phyloP scores from a whole-genome alignment of 2,329 filamentous ascomycete species.

The Hypoxylon sp. region DNA sequence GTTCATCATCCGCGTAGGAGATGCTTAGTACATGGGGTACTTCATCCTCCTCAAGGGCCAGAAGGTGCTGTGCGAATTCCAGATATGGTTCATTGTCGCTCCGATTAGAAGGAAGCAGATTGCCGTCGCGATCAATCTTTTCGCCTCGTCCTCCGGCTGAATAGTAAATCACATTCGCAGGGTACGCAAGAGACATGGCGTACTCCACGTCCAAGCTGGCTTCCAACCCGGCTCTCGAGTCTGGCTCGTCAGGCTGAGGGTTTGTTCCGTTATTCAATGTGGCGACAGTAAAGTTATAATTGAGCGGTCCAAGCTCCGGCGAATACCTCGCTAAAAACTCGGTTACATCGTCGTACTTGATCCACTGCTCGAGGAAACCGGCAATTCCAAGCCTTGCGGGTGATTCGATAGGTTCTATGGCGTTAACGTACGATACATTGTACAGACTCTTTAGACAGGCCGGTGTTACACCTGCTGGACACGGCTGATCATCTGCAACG shows the following conservation, averaged over 20 bases:
- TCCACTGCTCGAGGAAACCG: constrained; percentile 60
- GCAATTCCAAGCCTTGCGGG: constrained; percentile 55
- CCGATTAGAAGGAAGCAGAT: constrained; percentile 47
- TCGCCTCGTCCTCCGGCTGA: constrained; percentile 55
- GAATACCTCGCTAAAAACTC: constrained; percentile 50
- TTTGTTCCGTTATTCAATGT: constrained; percentile 56
- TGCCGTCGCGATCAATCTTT: constrained; percentile 52
- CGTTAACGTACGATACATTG: constrained; percentile 52
- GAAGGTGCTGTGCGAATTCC: constrained; percentile 67
- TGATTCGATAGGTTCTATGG: constrained; percentile 40
- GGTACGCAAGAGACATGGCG: constrained; percentile 55
- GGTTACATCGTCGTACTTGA: constrained; percentile 54
- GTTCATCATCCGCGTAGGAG: constrained; percentile 73
- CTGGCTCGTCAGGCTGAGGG: constrained; percentile 46
- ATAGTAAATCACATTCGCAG: constrained; percentile 56
- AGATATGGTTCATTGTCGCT: constrained; percentile 73
- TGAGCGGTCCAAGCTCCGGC: constrained; percentile 48
- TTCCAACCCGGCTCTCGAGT: constrained; percentile 51
- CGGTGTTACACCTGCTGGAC: constrained; percentile 36
- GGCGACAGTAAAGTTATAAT: constrained; percentile 53
- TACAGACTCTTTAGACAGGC: constrained; percentile 53
- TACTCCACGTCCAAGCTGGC: constrained; percentile 61
- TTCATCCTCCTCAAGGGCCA: constrained; percentile 58
- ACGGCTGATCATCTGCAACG: constrained; percentile 37
- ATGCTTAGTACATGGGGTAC: constrained; percentile 68